These are phyloP conservation scores for Linaria vulgaris DNA, from an alignment of 257 asterid genomes.

Conservation along the genomic window DNA sequence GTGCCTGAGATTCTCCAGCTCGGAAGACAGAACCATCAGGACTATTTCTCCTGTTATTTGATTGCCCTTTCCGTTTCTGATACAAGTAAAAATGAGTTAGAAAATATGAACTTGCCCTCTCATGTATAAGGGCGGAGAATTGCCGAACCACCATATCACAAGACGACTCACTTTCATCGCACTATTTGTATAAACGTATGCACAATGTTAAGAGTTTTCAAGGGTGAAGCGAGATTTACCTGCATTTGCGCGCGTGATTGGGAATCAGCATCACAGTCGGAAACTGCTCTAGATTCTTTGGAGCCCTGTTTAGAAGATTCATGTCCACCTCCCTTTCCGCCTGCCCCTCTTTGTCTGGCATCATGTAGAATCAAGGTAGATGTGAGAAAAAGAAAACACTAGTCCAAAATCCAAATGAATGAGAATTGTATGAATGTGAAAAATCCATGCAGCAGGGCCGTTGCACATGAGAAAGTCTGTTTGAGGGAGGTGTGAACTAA, in stretches of 20 bases:
- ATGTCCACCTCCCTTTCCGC: slow-evolving; percentile 41
- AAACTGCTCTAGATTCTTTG: slow-evolving; percentile 55
- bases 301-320: slow-evolving; percentile 50
- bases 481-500: too few relatives aligned
- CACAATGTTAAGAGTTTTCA: too few relatives aligned
- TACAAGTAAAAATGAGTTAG: slow-evolving; percentile 4
- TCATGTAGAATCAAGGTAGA: slow-evolving; percentile 25
- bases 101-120: too few relatives aligned
- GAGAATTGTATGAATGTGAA: too few relatives aligned
- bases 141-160: too few relatives aligned
- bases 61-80: slow-evolving; percentile 54
- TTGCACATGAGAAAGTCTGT: too few relatives aligned
- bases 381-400: slow-evolving; percentile 14
- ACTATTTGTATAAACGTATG: too few relatives aligned
- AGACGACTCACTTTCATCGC: too few relatives aligned
- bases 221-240: slow-evolving; percentile 34
- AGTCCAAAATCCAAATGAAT: neutral
- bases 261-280: slow-evolving; percentile 67
- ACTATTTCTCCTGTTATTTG: slow-evolving; percentile 44
- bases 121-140: too few relatives aligned
- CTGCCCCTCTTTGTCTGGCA: slow-evolving; percentile 58
- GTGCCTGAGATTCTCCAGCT: slow-evolving; percentile 40
- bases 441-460: too few relatives aligned
- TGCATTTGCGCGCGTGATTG: slow-evolving; percentile 54
- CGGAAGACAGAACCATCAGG: too few relatives aligned